Conservation (phyloP, 805 yeast genomes). For the Candida coquimbonensis region DNA sequence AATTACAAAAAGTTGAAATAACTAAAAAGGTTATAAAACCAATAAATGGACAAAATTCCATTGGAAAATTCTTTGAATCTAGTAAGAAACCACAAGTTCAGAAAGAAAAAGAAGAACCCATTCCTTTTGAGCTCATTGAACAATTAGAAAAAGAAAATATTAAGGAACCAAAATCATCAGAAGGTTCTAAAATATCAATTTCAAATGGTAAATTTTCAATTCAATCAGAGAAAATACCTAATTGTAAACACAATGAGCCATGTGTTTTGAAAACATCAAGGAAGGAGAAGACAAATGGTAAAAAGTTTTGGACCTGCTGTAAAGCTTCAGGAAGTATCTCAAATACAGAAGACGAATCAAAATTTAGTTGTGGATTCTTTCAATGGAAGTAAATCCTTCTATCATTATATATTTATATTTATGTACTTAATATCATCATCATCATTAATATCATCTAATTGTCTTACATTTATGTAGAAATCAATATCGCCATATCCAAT, state of each 20-base stretch:
- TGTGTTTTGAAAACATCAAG: constrained; percentile 40
- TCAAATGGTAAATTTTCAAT: constrained; percentile 15
- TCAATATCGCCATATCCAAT: constrained; percentile 24
- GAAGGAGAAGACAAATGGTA: constrained; percentile 37
- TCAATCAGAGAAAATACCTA: constrained; percentile 28
- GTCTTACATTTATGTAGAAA: constrained; percentile 7
- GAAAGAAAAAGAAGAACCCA: constrained; percentile 1
- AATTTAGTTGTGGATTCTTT: constrained; percentile 44
- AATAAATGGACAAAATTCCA: constrained; percentile 3
- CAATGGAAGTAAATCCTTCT: constrained; percentile 35
- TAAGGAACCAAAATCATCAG: background rate
- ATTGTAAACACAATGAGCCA: constrained; percentile 41
- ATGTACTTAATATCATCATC: background rate
- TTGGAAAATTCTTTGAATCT: constrained; percentile 11
- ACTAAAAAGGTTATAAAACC: constrained; percentile 9
- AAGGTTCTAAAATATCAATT: background rate
- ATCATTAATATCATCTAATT: background rate
- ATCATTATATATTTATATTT: constrained; percentile 1
- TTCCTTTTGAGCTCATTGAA: constrained; percentile 1
- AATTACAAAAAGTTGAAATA: background rate
- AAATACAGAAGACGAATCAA: constrained; percentile 15
- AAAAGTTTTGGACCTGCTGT: constrained; percentile 49
- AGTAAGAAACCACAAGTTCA: background rate
- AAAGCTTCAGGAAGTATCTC: constrained; percentile 26
- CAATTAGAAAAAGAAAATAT: background rate